A percentile compares a stretch with the other conserved stretches of the same genome.
phyloP scores from a whole-genome alignment of 108 stramenopile species.

The Nitzschia palea region DNA sequence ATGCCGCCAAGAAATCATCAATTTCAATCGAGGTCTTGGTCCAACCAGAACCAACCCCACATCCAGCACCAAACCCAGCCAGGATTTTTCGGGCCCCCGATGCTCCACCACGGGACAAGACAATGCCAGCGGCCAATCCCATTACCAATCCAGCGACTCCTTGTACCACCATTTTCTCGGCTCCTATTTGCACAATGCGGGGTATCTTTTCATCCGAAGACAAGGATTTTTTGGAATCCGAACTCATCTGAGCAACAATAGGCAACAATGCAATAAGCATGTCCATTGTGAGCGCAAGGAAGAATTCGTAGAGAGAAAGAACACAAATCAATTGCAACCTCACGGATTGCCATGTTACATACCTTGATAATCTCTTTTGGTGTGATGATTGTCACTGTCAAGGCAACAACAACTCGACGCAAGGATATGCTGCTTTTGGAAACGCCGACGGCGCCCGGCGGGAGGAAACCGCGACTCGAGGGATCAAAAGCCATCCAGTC shows the following conservation, averaged over 20 bases:
- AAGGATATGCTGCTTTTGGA: too few species aligned
- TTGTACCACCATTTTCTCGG: slow-evolving; percentile 39
- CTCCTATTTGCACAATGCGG: slow-evolving; percentile 45
- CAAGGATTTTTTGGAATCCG: slow-evolving; percentile 9
- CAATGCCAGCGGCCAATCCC: slow-evolving; percentile 56
- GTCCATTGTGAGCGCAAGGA: too few species aligned
- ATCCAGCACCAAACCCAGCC: slow-evolving; percentile 64
- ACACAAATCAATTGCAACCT: too few species aligned
- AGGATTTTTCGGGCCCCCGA: slow-evolving; percentile 44
- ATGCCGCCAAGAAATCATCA: slow-evolving; percentile 45
- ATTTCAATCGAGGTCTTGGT: slow-evolving; percentile 56
- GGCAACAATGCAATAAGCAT: background rate
- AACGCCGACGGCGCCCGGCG: too few species aligned
- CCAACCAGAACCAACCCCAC: slow-evolving; percentile 64
- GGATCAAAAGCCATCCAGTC: too few species aligned
- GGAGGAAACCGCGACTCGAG: too few species aligned
- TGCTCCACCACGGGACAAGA: slow-evolving; percentile 54
- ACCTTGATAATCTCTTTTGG: too few species aligned
- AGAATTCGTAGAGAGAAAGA: too few species aligned
- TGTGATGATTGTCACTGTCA: too few species aligned
- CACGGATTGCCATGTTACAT: too few species aligned
- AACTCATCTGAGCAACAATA: slow-evolving; percentile 7
- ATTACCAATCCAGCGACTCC: slow-evolving; percentile 44
- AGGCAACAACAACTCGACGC: too few species aligned
- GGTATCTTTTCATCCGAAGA: slow-evolving; percentile 43